A percentile compares a stretch with the other conserved stretches of the same genome.
Evolutionary conservation across 352 stramenopile genomes (phyloP).

Genomic region (Pythium sp.): DNA sequence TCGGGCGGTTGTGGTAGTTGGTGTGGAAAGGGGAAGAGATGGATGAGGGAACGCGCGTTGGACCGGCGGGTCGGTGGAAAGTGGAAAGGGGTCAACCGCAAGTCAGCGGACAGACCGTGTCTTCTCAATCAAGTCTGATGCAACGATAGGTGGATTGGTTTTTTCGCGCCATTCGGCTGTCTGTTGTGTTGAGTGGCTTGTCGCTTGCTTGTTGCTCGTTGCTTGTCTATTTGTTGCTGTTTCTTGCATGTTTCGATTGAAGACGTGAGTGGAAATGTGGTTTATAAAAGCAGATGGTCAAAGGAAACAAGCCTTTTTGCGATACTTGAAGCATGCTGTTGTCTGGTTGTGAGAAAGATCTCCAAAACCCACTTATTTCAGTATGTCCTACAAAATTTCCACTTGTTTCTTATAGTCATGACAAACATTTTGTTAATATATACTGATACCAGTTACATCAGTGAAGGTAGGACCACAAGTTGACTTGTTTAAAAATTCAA

Average conservation of each 20-base stretch:
- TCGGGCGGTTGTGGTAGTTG: not conserved
- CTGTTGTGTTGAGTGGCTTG: not conserved
- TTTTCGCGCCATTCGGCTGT: too few species aligned
- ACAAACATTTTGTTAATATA: not conserved
- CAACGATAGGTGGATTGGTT: too few species aligned
- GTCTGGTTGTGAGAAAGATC: not conserved
- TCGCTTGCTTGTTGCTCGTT: not conserved
- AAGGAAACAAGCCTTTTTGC: not conserved
- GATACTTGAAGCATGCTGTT: not conserved
- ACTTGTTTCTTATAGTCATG: not conserved
- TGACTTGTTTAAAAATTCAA: not conserved
- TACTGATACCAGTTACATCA: not conserved
- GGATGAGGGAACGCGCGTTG: not conserved
- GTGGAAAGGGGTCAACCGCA: not conserved
- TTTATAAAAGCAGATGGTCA: not conserved
- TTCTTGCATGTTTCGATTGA: not conserved
- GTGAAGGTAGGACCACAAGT: not conserved
- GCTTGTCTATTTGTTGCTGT: not conserved
- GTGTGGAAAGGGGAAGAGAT: not conserved
- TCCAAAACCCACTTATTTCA: not conserved
- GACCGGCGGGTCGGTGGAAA: not conserved
- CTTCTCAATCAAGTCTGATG: not conserved
- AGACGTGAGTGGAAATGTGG: not conserved
- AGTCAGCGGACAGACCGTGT: not conserved
- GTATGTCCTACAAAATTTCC: not conserved